Evolutionary conservation across 371 early-diverging fungal genomes (phyloP), one percentile per base, ranked within the genome.

Genomic region (Mortierella sp.): DNA sequence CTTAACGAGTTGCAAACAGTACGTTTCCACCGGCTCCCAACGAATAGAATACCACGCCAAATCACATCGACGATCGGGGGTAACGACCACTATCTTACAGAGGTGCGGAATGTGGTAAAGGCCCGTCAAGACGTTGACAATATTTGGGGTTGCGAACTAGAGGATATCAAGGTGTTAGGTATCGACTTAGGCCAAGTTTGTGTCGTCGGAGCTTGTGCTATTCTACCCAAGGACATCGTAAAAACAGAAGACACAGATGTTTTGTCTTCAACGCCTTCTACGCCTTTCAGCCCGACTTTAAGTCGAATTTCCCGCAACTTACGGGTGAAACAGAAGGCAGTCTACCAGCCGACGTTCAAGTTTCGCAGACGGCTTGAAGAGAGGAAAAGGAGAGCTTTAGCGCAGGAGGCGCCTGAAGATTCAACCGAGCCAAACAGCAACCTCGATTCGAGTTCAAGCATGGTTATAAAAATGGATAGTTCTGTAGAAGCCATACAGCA

Each of bases 101-200:
- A 71, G 59, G 63, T 64, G 53, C 59, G 65, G 3, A 64, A 71
- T n/a, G 65, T 71, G 40, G 65, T 64, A 8, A 71, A 54, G 65
- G 15, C 47, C n/a, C 12, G 19, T 12, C 7, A 12, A 12, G 47
- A 47, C n/a, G 47, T 47, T 6, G 19, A n/a, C 7, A 17, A n/a
- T 17, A 47, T 47, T 47, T 47, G n/a, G 47, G n/a, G n/a, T 47
- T 47, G 47, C n/a, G n/a, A 47, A n/a, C 47, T 15, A n/a, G 47
- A 47, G 47, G 19, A 47, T 47, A 47, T 47, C 7, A 47, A 47
- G 47, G 47, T 47, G 3, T 15, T 47, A 15, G 47, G 19, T 47
- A 47, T 47, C n/a, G 47, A 47, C 19, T 15, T 47, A n/a, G 19
- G 40, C 13, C 47, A 47, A 47, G 19, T 15, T 4, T 47, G 7